Percentiles rank a stretch among this genome's conserved stretches.
Evolutionary conservation across 169 alveolate genomes (phyloP).

Genomic region (Cystoisospora suis): DNA sequence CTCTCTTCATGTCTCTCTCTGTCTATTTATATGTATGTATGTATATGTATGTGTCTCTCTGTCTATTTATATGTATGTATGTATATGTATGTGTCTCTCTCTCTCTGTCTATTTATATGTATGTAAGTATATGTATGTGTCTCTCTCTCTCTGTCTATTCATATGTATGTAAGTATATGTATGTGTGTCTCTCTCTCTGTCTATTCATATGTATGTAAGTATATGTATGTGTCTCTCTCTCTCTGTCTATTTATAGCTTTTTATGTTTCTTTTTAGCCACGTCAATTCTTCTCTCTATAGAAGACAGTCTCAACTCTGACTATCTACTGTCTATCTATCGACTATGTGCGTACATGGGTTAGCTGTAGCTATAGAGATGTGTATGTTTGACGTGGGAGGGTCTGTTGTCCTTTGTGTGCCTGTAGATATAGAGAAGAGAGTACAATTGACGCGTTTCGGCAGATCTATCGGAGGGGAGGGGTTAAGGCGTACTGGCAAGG

Average conservation of each 20-base stretch:
- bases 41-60: no score
- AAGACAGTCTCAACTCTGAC: no score
- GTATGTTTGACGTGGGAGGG: background rate
- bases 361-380: background rate
- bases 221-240: background rate
- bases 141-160: no score
- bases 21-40: no score
- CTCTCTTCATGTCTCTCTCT: background rate
- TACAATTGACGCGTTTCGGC: constrained; percentile 69
- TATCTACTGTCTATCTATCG: background rate
- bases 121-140: no score
- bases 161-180: no score
- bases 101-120: no score
- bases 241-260: background rate
- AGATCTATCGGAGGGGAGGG: constrained; percentile 70
- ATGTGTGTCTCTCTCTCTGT: no score
- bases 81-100: no score
- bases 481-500: constrained; percentile 77
- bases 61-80: background rate
- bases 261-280: no score
- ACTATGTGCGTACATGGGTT: background rate
- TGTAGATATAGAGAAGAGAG: constrained; percentile 66
- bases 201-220: no score
- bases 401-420: background rate
- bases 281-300: no score